A percentile compares a stretch with the other conserved stretches of the same genome.
phyloP scores from a whole-genome alignment of 2,329 filamentous ascomycete species.

The Fusarium beomiforme region DNA sequence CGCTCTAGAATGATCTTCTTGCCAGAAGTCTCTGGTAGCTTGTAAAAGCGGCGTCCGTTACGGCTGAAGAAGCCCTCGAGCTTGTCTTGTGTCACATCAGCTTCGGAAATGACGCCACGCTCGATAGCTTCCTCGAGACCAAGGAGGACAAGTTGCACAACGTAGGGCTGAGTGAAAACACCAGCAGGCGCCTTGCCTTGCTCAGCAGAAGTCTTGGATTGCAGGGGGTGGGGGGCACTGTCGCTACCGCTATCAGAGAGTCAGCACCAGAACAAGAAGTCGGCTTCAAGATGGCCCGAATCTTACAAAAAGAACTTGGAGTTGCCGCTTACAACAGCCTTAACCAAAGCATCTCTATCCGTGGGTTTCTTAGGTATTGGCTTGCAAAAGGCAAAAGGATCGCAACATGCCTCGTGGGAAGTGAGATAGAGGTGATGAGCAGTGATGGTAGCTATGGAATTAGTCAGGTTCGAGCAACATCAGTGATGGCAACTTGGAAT shows the following conservation, averaged over 20 bases:
- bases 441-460: conserved; percentile 76
- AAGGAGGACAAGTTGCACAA: conserved; percentile 70
- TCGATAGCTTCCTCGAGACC: conserved; percentile 70
- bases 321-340: conserved; percentile 67
- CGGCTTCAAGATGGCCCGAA: neutral
- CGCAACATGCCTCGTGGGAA: conserved; percentile 74
- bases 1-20: conserved; percentile 52
- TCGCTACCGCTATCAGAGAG: conserved; percentile 60
- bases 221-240: conserved; percentile 70
- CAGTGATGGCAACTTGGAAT: neutral
- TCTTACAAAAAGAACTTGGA: conserved; percentile 78
- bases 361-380: conserved; percentile 78
- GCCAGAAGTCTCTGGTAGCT: conserved; percentile 44
- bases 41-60: conserved; percentile 65
- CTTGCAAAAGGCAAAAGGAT: conserved; percentile 74
- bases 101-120: conserved; percentile 60
- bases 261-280: neutral
- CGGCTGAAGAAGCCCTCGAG: conserved; percentile 65
- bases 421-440: conserved; percentile 87
- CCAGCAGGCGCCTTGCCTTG: conserved; percentile 72
- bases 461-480: neutral
- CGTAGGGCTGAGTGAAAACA: conserved; percentile 82
- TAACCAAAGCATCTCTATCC: conserved; percentile 77
- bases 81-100: conserved; percentile 63
- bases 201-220: conserved; percentile 61